A percentile compares a stretch with the other conserved stretches of the same genome.
phyloP scores from a whole-genome alignment of 345 rosid species.

The Sapria himalayana region DNA sequence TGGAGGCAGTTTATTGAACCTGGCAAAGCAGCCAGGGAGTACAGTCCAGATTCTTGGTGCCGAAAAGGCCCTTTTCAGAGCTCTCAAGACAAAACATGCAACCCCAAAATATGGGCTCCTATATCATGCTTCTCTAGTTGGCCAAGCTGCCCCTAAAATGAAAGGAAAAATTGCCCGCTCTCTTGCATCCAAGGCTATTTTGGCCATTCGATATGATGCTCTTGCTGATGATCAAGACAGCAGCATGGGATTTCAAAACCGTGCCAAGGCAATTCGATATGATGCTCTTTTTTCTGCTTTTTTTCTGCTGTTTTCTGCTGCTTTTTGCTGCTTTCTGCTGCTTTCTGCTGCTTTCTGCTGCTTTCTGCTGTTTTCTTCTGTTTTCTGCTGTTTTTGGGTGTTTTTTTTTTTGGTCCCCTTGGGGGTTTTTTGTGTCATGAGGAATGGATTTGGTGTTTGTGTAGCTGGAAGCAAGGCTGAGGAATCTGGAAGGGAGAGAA shows the following conservation, averaged over 20 bases:
- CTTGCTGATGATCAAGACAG: constrained; percentile 67
- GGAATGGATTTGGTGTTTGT: no score
- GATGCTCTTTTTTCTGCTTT: neutral
- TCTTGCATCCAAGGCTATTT: constrained; percentile 62
- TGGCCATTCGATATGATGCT: constrained; percentile 73
- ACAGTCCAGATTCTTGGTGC: constrained; percentile 90
- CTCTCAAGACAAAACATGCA: constrained; percentile 77
- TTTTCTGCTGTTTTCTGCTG: neutral
- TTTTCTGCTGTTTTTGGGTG: no score
- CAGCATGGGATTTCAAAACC: constrained; percentile 63
- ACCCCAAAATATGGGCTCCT: constrained; percentile 82
- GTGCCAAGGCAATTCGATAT: constrained; percentile 31
- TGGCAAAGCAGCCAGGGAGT: constrained; percentile 89
- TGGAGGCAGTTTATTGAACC: constrained; percentile 83
- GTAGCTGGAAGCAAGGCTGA: constrained; percentile 71
- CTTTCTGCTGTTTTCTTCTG: no score
- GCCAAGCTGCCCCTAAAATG: constrained; percentile 67
- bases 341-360: no score
- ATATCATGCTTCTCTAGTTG: constrained; percentile 81
- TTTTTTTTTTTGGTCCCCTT: neutral
- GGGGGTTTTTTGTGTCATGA: neutral
- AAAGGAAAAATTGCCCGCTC: constrained; percentile 85
- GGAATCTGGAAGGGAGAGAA: constrained; percentile 64
- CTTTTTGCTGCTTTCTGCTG: no score
- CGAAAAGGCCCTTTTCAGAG: constrained; percentile 83